Percentiles rank a stretch among this genome's conserved stretches.
phyloP scores from a whole-genome alignment of 176 grass and related monocot species.

The Triticum turgidum region DNA sequence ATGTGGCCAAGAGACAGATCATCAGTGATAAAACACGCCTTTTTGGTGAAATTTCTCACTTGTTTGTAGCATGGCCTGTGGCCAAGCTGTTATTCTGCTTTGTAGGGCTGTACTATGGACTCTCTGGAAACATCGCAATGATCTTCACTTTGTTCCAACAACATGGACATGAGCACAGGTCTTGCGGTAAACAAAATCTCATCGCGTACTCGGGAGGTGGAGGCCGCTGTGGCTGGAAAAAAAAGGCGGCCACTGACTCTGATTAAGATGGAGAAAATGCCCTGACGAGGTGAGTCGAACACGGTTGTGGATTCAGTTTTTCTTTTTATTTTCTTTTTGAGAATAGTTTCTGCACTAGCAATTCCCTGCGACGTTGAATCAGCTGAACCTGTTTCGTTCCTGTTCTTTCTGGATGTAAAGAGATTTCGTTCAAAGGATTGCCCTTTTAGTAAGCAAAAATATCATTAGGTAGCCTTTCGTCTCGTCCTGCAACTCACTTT shows the following conservation, averaged over 20 bases:
- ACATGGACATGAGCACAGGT: background rate
- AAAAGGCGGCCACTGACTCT: background rate
- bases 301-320: background rate
- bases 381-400: background rate
- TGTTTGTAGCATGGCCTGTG: background rate
- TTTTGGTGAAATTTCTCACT: too few species aligned
- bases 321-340: too few species aligned
- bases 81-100: background rate
- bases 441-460: too few species aligned
- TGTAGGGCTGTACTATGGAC: background rate
- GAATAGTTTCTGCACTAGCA: background rate
- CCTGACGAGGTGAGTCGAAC: background rate
- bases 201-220: background rate
- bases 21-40: too few species aligned
- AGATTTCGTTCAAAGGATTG: too few species aligned
- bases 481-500: too few species aligned
- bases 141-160: background rate
- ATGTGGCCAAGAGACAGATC: too few species aligned
- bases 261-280: background rate
- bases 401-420: too few species aligned
- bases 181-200: background rate
- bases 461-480: too few species aligned
- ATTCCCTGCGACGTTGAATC: background rate
- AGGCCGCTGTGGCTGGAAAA: background rate
- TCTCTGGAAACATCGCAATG: background rate